Conservation (phyloP, 2,329 filamentous ascomycete species). For the Fusarium continuum region DNA sequence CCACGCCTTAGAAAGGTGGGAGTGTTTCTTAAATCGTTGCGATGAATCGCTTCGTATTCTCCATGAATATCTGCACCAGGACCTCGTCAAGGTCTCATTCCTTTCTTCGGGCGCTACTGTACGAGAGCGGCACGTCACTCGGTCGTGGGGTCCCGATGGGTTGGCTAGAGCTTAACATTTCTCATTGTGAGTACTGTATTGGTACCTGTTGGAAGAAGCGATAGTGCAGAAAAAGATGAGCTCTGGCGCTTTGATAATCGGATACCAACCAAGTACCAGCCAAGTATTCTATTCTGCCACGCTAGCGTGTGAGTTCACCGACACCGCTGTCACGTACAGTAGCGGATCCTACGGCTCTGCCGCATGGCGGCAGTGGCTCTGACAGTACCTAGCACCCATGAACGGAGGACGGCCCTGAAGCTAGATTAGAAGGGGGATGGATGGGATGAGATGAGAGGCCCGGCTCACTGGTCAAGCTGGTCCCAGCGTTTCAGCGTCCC, state of each 20-base stretch:
- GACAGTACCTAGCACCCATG: background rate
- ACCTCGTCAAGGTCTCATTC: slow-evolving; percentile 12
- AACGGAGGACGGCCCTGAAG: slow-evolving; percentile 6
- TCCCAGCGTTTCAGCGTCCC: slow-evolving; percentile 29
- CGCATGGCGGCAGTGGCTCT: slow-evolving; percentile 27
- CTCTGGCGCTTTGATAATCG: background rate
- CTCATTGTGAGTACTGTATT: background rate
- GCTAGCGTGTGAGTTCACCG: slow-evolving; percentile 7
- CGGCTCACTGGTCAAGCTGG: slow-evolving; percentile 4
- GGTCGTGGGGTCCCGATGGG: slow-evolving; percentile 29
- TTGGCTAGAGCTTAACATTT: slow-evolving; percentile 9
- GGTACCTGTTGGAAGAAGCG: background rate
- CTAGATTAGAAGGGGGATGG: slow-evolving; percentile 14
- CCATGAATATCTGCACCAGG: background rate
- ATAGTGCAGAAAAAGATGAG: background rate
- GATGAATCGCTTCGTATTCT: background rate
- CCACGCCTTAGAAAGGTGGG: slow-evolving; percentile 4
- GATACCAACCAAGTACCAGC: background rate
- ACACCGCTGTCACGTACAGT: slow-evolving; percentile 20
- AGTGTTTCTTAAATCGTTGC: background rate
- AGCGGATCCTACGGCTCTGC: slow-evolving; percentile 20
- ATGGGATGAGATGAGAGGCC: slow-evolving; percentile 9
- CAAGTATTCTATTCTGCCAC: slow-evolving; percentile 3
- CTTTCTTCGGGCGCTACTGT: slow-evolving; percentile 38
- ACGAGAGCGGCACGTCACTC: slow-evolving; percentile 38